phyloP scores from a whole-genome alignment of 2,329 filamentous ascomycete genomes.

The Geosmithia putterillii region DNA sequence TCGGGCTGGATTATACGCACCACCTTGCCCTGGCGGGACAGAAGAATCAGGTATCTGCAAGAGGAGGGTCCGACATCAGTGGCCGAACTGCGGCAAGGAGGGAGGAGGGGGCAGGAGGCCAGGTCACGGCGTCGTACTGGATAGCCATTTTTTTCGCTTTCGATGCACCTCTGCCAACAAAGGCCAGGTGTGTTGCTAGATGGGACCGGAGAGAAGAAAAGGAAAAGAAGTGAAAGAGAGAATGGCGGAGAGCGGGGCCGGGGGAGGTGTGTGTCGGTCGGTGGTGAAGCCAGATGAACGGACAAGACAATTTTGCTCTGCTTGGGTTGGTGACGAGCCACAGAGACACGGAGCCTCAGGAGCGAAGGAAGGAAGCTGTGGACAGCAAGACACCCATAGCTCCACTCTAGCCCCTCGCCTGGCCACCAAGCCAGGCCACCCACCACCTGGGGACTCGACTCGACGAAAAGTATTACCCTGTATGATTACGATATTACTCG shows the following conservation, averaged over 20 bases:
- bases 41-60: conserved; percentile 84
- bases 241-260: too few species aligned
- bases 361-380: conserved; percentile 1
- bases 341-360: neutral
- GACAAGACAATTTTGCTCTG: conserved; percentile 11
- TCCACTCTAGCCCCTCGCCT: too few species aligned
- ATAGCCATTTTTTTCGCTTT: conserved; percentile 22
- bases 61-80: conserved; percentile 5
- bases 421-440: too few species aligned
- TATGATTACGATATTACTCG: too few species aligned
- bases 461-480: too few species aligned
- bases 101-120: too few species aligned
- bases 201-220: too few species aligned
- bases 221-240: too few species aligned
- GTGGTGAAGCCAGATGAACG: too few species aligned
- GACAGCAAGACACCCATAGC: neutral
- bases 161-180: neutral
- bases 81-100: neutral
- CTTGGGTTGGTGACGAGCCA: conserved; percentile 11
- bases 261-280: too few species aligned
- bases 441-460: too few species aligned
- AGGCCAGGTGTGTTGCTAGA: neutral
- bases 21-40: conserved; percentile 98
- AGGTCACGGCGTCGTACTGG: conserved; percentile 20
- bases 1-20: conserved; percentile 43